A percentile compares a stretch with the other conserved stretches of the same genome.
Evolutionary conservation across 495 filamentous ascomycete genomes (phyloP).

Genomic region (Aspergillus asperescens): DNA sequence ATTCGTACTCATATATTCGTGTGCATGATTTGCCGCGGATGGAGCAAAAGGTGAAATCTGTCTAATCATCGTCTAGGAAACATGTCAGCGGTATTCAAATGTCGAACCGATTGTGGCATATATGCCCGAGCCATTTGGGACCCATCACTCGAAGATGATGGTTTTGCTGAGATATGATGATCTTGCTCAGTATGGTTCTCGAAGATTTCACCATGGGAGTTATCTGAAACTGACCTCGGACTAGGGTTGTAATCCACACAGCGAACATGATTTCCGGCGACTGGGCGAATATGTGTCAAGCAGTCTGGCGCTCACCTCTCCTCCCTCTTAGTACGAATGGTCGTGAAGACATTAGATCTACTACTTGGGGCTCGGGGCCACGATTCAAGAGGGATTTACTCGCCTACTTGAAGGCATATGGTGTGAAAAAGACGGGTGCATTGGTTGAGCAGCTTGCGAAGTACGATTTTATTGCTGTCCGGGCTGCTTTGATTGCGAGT

Average conservation of each 20-base stretch:
- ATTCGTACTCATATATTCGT: neutral
- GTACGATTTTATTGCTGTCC: constrained; percentile 66
- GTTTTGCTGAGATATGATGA: constrained; percentile 73
- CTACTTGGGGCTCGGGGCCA: constrained; percentile 52
- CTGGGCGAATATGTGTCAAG: constrained; percentile 86
- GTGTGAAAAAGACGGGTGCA: constrained; percentile 44
- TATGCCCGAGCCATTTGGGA: constrained; percentile 83
- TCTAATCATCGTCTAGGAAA: constrained; percentile 36
- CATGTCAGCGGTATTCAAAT: constrained; percentile 59
- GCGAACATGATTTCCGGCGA: constrained; percentile 83
- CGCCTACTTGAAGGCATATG: constrained; percentile 67
- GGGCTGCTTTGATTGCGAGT: constrained; percentile 71
- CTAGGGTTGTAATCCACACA: constrained; percentile 72
- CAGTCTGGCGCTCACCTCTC: constrained; percentile 72
- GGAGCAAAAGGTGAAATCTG: neutral
- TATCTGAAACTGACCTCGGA: neutral
- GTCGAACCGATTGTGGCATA: constrained; percentile 67
- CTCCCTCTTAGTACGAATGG: constrained; percentile 46
- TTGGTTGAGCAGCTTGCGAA: constrained; percentile 52
- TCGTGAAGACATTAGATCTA: neutral
- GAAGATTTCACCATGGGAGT: neutral
- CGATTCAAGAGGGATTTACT: constrained; percentile 74
- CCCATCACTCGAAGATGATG: constrained; percentile 87
- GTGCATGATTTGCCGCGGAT: too few species aligned
- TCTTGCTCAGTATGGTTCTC: constrained; percentile 53